Conservation (phyloP, 441 rosid genomes). For the Brassica hybrid region DNA sequence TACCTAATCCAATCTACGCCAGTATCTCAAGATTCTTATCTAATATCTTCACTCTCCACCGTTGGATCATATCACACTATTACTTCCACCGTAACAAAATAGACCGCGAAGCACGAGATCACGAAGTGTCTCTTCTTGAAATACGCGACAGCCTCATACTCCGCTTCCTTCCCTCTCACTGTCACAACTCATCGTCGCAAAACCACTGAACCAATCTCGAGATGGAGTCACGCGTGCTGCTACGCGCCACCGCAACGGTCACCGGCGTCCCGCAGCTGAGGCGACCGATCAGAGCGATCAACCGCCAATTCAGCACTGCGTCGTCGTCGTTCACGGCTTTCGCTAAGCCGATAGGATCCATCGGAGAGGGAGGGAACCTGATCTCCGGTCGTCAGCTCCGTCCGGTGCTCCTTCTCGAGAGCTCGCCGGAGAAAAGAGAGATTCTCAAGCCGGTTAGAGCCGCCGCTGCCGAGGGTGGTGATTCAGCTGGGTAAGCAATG, state of each 20-base stretch:
- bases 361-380: conserved; percentile 73
- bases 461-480: conserved; percentile 79
- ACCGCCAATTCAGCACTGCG: conserved; percentile 32
- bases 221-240: conserved; percentile 86
- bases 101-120: neutral
- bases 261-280: conserved; percentile 53
- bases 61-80: conserved; percentile 1
- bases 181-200: neutral
- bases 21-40: conserved; percentile 30
- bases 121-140: conserved; percentile 29
- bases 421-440: conserved; percentile 41
- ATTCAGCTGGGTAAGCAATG: conserved; percentile 97
- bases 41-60: conserved; percentile 19
- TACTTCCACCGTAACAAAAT: neutral
- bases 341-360: conserved; percentile 56
- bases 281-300: conserved; percentile 46
- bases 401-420: conserved; percentile 65
- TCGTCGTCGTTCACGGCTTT: conserved; percentile 32
- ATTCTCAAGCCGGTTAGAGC: conserved; percentile 56
- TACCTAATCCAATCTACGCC: conserved; percentile 34
- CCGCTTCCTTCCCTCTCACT: conserved; percentile 28
- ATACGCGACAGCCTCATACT: conserved; percentile 29
- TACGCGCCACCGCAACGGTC: conserved; percentile 62
- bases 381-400: conserved; percentile 87
- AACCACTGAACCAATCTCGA: conserved; percentile 15